phyloP scores from a whole-genome alignment of 179 eudicot species.

The Silene vulgaris region DNA sequence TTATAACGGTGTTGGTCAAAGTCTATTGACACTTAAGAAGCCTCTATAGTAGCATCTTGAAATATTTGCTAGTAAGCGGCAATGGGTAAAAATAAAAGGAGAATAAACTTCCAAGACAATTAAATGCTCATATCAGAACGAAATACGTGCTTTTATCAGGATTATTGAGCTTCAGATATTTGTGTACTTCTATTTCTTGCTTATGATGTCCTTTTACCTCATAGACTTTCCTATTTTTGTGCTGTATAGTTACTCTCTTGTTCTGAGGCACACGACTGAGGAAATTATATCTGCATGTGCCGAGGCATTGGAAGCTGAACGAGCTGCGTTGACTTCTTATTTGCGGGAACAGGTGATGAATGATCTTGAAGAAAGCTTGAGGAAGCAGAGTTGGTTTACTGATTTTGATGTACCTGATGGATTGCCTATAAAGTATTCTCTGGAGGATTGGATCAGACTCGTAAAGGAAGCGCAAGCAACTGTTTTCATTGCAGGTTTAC shows the following conservation, averaged over 20 bases:
- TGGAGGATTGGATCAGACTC: constrained; percentile 61
- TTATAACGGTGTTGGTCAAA: neutral
- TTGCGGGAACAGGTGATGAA: constrained; percentile 63
- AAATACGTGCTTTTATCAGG: neutral
- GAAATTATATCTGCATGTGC: constrained; percentile 77
- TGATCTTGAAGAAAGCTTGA: constrained; percentile 54
- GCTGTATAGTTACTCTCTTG: constrained; percentile 59
- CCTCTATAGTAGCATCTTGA: neutral
- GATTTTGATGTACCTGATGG: constrained; percentile 83
- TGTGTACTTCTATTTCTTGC: neutral
- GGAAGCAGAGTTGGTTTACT: constrained; percentile 54
- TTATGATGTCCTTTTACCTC: neutral
- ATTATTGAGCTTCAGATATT: constrained; percentile 9
- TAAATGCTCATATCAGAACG: neutral
- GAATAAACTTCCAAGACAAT: neutral
- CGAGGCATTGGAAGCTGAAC: constrained; percentile 64
- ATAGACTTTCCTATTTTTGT: constrained; percentile 9
- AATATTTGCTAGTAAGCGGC: neutral
- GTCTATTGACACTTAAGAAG: neutral
- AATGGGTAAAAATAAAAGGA: neutral
- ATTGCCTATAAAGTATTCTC: constrained; percentile 47
- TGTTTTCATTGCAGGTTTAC: constrained; percentile 76
- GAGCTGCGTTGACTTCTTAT: constrained; percentile 59
- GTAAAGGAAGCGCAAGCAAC: constrained; percentile 70
- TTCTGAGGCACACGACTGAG: constrained; percentile 86